Base-by-base conservation (phyloP, 2,329 filamentous ascomycete genomes). In the Keithomyces neogunnii region DNA sequence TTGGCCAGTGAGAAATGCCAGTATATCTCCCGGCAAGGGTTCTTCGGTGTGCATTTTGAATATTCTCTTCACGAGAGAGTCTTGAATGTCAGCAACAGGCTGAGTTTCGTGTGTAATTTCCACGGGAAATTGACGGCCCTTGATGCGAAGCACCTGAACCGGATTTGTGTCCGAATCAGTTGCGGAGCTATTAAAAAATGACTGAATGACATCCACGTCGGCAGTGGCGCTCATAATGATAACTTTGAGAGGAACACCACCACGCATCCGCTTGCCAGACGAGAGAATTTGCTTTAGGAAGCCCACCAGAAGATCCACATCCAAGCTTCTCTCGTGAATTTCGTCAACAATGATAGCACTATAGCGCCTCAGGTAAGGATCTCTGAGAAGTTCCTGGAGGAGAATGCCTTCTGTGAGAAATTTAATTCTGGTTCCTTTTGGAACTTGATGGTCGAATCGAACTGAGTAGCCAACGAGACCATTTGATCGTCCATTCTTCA, bases 181-280 rank as follows among this genome's bases (percentile, higher is more conserved):
- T 57, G 60, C 45, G 2, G 53, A 48, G 6, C 64, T 60, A 7
- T 72, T 69, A 70, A 97, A 96, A 66, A 96, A 97, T 0, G 73
- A 72, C 43, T 81, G 76, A 33, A 97, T 82, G 51, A 79, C 82
- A 54, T 92, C 85, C 52, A 96, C 84, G 66, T 97, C 89, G 38
- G 90, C 89, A 5, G 93, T 99, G 47, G 93, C 93, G 76, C 91
- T 96, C 93, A 99, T 99, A 63, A 97, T 81, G 35, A 96, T 81
- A 3, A 97, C 83, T 66, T 96, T 97, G 51, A 99, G 72, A 1
- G 87, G 84, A 32, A 86, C 72, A 4, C 86, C 87, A 6, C 85
- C 83, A 4, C 86, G 81, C 5, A 83, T 83, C 44, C 79, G 74
- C 38, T 80, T 78, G 51, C 83, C 75, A 2, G 78, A 74, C 1